Base-by-base conservation (phyloP, 495 filamentous ascomycete species). In the Penicillium roqueforti region DNA sequence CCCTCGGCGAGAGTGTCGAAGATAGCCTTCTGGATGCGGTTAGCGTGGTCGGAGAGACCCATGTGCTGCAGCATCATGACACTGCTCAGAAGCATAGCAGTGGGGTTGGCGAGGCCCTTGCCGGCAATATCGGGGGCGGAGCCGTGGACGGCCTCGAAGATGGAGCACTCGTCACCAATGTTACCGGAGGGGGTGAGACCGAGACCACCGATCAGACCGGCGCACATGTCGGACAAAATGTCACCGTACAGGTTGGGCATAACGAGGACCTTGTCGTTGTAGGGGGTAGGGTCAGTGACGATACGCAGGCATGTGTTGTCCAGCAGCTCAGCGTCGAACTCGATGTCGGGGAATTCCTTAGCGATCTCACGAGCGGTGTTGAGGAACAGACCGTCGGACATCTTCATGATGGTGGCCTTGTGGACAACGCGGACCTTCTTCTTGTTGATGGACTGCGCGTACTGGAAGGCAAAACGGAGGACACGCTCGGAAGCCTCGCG, bases 381-480 rank as follows among this genome's bases (percentile, higher is more conserved):
- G 54, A 97, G 80, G 86, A 98, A 98, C 45, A 98, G 88, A 76
- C 93, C 93, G 74, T 98, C 93, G 73, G 82, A 87, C 95, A 97
- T 97, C 86, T 98, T 98, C 93, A 97, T 97, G 80, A 97, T 98
- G 65, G 95, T 98, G 66, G 92, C 93, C 83, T 97, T 97, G 84
- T 97, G 92, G 47, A 97, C 93, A 36, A 87, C 92, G 58, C 93
- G 88, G 56, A 98, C 93, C 84, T 97, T 96, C 70, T 83, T 88
- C 80, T 87, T 87, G 66, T 91, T 88, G 58, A 97, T 88, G 47
- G 88, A 82, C 71, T 91, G 80, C 62, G 93, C 93, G 66, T 97
- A 91, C 74, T 97, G 92, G 85, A 98, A 98, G 55, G 95, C 93
- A 73, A 89, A 98, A 58, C 90, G 84, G 34, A 97, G 83, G 37